phyloP scores from a whole-genome alignment of 345 rosid genomes.

The Draba incana region DNA sequence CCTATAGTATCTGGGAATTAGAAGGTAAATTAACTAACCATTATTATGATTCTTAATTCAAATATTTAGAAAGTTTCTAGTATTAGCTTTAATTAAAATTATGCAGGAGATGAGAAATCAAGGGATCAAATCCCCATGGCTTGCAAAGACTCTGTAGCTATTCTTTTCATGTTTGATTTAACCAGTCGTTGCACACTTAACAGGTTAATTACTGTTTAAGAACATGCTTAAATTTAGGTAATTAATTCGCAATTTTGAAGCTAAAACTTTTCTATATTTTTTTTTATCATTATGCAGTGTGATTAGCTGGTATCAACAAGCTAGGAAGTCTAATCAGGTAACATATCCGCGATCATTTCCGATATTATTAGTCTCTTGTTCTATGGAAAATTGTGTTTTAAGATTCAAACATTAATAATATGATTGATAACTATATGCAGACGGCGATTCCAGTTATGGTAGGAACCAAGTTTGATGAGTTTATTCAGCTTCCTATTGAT shows the following conservation, averaged over 20 bases:
- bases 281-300: conserved; percentile 51
- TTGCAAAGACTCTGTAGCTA: conserved; percentile 87
- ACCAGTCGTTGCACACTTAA: conserved; percentile 83
- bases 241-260: background rate
- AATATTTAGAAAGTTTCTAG: background rate
- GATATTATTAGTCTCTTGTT: no score
- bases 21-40: conserved; percentile 47
- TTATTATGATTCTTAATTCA: background rate
- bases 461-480: conserved; percentile 95
- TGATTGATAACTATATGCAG: conserved; percentile 33
- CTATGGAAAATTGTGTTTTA: no score
- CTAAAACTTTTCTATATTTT: background rate
- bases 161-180: conserved; percentile 85
- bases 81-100: conserved; percentile 9
- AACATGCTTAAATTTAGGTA: background rate
- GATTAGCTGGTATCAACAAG: conserved; percentile 78
- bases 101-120: conserved; percentile 58
- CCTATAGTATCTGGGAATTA: conserved; percentile 84
- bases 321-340: conserved; percentile 83
- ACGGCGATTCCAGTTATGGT: conserved; percentile 82
- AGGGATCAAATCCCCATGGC: conserved; percentile 61
- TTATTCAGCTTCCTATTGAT: conserved; percentile 89
- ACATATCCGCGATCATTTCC: no score
- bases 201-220: conserved; percentile 42
- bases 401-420: background rate